Evolutionary conservation across 495 filamentous ascomycete genomes (phyloP).

Genomic region (Hypoxylon intermedium): DNA sequence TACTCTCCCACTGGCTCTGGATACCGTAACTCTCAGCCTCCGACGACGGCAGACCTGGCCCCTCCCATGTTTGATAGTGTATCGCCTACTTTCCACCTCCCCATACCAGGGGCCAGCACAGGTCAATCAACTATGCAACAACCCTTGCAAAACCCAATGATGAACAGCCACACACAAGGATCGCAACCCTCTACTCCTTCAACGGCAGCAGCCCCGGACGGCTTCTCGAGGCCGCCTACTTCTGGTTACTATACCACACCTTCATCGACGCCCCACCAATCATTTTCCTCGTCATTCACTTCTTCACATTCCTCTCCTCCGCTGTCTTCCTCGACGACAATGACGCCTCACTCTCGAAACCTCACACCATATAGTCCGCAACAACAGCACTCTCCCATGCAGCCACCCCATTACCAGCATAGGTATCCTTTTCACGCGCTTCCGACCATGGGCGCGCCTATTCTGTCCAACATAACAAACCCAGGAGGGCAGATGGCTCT

Average conservation of each 20-base stretch:
- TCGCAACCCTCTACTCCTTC: slow-evolving; percentile 67
- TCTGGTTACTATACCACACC: slow-evolving; percentile 57
- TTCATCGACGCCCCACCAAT: slow-evolving; percentile 70
- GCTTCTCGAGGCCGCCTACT: slow-evolving; percentile 67
- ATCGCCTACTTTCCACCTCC: slow-evolving; percentile 44
- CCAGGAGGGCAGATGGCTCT: slow-evolving; percentile 74
- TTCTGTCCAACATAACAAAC: slow-evolving; percentile 79
- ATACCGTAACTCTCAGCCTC: slow-evolving; percentile 47
- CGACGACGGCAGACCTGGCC: slow-evolving; percentile 35
- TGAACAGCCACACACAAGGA: slow-evolving; percentile 43
- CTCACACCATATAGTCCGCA: slow-evolving; percentile 63
- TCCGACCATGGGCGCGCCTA: slow-evolving; percentile 64
- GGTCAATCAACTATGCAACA: slow-evolving; percentile 41
- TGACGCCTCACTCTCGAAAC: slow-evolving; percentile 58
- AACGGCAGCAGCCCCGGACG: slow-evolving; percentile 67
- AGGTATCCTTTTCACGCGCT: slow-evolving; percentile 22
- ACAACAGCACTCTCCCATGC: slow-evolving; percentile 54
- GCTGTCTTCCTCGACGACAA: slow-evolving; percentile 66
- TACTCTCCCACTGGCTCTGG: slow-evolving; percentile 61
- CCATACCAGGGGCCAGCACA: slow-evolving; percentile 37
- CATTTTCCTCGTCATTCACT: slow-evolving; percentile 61
- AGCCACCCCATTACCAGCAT: slow-evolving; percentile 48
- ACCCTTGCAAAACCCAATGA: slow-evolving; percentile 36
- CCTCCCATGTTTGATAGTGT: slow-evolving; percentile 42
- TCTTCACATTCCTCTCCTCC: slow-evolving; percentile 60